These are phyloP conservation scores for Tetrahymena elliotti DNA, from an alignment of 73 alveolate genomes.

Conservation along the genomic window DNA sequence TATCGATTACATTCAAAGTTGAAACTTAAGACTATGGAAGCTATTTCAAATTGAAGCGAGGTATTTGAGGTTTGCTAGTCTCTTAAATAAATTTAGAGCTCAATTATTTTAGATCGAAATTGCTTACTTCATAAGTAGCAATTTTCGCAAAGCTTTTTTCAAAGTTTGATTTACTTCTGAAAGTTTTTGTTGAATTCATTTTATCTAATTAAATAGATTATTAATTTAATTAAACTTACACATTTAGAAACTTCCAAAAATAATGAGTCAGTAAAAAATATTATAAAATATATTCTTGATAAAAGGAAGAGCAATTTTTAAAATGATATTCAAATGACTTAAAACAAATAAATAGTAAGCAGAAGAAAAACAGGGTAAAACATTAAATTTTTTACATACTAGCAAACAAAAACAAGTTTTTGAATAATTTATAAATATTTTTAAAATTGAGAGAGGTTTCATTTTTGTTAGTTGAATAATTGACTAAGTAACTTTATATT, in stretches of 20 bases:
- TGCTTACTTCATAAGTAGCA: background rate
- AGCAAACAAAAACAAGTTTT: background rate
- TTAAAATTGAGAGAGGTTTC: background rate
- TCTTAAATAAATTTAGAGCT: no score
- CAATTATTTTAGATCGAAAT: background rate
- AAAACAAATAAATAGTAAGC: no score
- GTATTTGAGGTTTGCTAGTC: background rate
- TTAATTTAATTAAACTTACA: no score
- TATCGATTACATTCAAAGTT: background rate
- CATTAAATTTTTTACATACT: background rate
- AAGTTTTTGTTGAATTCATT: background rate
- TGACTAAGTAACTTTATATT: no score
- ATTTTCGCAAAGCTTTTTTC: background rate
- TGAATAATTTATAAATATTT: background rate
- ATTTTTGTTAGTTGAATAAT: no score
- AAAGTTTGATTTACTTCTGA: background rate
- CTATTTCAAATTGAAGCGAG: background rate
- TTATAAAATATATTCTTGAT: no score
- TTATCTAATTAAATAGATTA: no score
- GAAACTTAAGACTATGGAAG: background rate
- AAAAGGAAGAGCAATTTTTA: no score
- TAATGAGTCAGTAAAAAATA: background rate
- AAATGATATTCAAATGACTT: no score
- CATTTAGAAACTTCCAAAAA: no score
- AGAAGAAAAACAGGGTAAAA: background rate